phyloP scores from a whole-genome alignment of 257 asterid genomes.

The Salvia splendens region DNA sequence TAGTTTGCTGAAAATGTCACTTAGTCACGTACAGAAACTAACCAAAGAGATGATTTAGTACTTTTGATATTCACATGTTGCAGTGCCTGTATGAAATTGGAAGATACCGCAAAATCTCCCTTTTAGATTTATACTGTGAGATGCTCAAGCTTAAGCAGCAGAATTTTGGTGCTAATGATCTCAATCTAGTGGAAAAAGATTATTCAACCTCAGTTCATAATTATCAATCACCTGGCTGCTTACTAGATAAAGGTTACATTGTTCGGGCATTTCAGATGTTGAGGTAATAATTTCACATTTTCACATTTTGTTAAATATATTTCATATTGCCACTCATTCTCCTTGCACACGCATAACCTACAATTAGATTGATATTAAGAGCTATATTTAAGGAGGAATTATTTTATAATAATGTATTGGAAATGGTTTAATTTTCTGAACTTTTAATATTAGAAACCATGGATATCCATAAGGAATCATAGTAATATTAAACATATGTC shows the following conservation, averaged over 20 bases:
- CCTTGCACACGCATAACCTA: slow-evolving; percentile 20
- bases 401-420: not conserved
- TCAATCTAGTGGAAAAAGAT: slow-evolving; percentile 38
- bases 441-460: not conserved
- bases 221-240: slow-evolving; percentile 36
- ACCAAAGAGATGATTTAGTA: slow-evolving; percentile 19
- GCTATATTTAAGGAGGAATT: slow-evolving; percentile 1
- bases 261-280: slow-evolving; percentile 52
- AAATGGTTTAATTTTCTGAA: slow-evolving; percentile 15
- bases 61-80: slow-evolving; percentile 38
- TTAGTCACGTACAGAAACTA: not conserved
- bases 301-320: slow-evolving; percentile 21
- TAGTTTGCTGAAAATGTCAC: slow-evolving; percentile 7
- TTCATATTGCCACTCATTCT: slow-evolving; percentile 18
- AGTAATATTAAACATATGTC: not conserved
- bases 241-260: slow-evolving; percentile 49
- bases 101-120: slow-evolving; percentile 54
- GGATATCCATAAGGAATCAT: slow-evolving; percentile 4
- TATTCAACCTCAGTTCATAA: slow-evolving; percentile 33
- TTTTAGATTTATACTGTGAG: slow-evolving; percentile 77
- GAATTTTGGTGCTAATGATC: slow-evolving; percentile 45
- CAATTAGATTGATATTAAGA: slow-evolving; percentile 9
- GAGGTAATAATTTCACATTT: slow-evolving; percentile 48
- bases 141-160: slow-evolving; percentile 52
- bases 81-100: slow-evolving; percentile 90